Conservation (phyloP, 768 basidiomycete genomes). For the Rhizopogon sp. region DNA sequence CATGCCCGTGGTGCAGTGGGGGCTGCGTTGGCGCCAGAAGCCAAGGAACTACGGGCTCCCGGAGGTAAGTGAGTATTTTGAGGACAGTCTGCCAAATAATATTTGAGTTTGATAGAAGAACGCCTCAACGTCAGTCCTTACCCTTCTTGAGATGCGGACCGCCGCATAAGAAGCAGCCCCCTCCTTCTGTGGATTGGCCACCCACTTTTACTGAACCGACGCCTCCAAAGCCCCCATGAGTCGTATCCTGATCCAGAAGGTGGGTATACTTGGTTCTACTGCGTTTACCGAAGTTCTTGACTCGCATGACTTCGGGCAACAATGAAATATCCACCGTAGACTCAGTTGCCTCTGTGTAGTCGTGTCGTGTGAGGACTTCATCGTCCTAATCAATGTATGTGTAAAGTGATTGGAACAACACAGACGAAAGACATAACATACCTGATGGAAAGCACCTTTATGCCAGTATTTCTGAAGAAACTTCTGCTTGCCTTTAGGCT, state of each 20-base stretch:
- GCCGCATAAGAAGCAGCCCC: constrained; percentile 90
- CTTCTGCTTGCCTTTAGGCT: constrained; percentile 86
- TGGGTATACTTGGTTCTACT: constrained; percentile 96
- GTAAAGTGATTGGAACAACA: constrained; percentile 11
- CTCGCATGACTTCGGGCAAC: constrained; percentile 95
- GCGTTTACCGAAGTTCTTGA: constrained; percentile 90
- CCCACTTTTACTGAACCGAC: constrained; percentile 47
- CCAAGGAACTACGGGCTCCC: constrained; percentile 17
- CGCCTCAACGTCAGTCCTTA: constrained; percentile 19
- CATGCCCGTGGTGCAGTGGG: constrained; percentile 27
- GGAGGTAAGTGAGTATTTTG: constrained; percentile 39
- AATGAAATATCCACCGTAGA: constrained; percentile 84
- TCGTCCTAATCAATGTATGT: constrained; percentile 54
- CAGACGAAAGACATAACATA: constrained; percentile 25
- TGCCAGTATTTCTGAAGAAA: constrained; percentile 99
- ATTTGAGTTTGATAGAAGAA: constrained; percentile 5
- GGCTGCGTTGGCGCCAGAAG: constrained; percentile 30
- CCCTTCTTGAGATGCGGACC: constrained; percentile 93
- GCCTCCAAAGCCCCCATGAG: constrained; percentile 67
- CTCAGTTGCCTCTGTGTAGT: constrained; percentile 87
- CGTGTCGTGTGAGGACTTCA: constrained; percentile 77
- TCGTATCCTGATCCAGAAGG: constrained; percentile 92
- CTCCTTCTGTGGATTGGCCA: constrained; percentile 48
- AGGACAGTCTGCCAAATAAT: constrained; percentile 38
- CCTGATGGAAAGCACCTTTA: constrained; percentile 98